These are phyloP conservation scores for Pestalotiopsis sp. DNA, from an alignment of 2,329 filamentous ascomycete genomes.

Conservation along the genomic window DNA sequence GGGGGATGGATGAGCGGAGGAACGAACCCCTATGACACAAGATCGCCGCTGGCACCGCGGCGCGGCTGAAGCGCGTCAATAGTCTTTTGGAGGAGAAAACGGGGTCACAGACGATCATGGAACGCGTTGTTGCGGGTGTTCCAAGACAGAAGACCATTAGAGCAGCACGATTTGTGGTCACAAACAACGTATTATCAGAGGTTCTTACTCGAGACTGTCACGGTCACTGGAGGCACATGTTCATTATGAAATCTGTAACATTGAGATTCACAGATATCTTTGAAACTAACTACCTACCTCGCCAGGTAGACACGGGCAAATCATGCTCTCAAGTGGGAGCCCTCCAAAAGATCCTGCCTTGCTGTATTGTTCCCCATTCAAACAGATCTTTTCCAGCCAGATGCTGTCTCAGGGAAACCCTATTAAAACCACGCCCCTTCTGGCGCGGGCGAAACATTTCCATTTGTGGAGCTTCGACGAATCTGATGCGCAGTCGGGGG, in stretches of 20 bases:
- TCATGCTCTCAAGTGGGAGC: background rate
- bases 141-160: no score
- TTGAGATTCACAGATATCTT: background rate
- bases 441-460: background rate
- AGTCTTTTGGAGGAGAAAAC: background rate
- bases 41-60: background rate
- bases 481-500: constrained; percentile 24
- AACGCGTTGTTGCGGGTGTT: no score
- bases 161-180: no score
- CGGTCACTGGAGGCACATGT: no score
- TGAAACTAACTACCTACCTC: background rate
- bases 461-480: background rate
- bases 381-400: background rate
- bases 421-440: background rate
- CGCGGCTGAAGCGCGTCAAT: background rate
- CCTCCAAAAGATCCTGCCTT: background rate
- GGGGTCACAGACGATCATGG: no score
- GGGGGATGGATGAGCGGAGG: background rate
- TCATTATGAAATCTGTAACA: background rate
- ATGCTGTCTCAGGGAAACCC: background rate
- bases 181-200: background rate
- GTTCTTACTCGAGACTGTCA: background rate
- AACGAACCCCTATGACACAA: background rate
- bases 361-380: background rate
- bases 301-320: background rate